These are phyloP conservation scores for Cryptococcus deneoformans DNA, from an alignment of 1,284 basidiomycete species.

Conservation along the genomic window DNA sequence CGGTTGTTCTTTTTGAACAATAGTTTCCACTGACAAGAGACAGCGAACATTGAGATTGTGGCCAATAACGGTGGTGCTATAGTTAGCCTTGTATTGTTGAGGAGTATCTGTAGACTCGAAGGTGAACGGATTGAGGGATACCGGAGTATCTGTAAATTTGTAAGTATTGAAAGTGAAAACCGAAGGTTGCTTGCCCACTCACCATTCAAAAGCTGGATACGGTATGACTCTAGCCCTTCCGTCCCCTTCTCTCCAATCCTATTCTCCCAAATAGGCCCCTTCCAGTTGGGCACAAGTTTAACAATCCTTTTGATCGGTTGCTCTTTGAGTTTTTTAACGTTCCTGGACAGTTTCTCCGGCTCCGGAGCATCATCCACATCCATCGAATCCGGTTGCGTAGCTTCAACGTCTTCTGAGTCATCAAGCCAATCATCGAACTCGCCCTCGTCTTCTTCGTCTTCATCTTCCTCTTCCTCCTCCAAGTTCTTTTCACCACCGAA, in stretches of 20 bases:
- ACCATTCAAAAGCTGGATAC: constrained; percentile 48
- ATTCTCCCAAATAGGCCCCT: constrained; percentile 46
- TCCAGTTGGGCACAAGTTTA: constrained; percentile 42
- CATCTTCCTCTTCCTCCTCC: constrained; percentile 35
- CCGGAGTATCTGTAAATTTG: constrained; percentile 36
- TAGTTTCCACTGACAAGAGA: constrained; percentile 24
- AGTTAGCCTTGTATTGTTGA: constrained; percentile 30
- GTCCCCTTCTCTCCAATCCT: constrained; percentile 30
- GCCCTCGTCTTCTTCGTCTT: constrained; percentile 36
- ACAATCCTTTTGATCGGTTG: constrained; percentile 36
- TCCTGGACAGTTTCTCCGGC: constrained; percentile 12
- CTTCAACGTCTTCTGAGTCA: constrained; percentile 32
- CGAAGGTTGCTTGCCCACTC: constrained; percentile 4
- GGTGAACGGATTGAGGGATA: constrained; percentile 43
- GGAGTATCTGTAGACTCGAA: constrained; percentile 29
- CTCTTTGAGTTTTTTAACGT: constrained; percentile 28
- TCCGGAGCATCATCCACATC: constrained; percentile 1
- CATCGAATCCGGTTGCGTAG: constrained; percentile 11
- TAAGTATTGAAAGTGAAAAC: neutral
- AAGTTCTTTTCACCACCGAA: constrained; percentile 19
- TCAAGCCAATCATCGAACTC: constrained; percentile 49
- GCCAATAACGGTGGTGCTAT: constrained; percentile 31
- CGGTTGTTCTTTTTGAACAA: constrained; percentile 5
- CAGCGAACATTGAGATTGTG: constrained; percentile 25
- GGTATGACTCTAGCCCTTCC: constrained; percentile 38